These are phyloP conservation scores for Sporisorium graminicola DNA, from an alignment of 1,284 basidiomycete genomes.

Conservation along the genomic window DNA sequence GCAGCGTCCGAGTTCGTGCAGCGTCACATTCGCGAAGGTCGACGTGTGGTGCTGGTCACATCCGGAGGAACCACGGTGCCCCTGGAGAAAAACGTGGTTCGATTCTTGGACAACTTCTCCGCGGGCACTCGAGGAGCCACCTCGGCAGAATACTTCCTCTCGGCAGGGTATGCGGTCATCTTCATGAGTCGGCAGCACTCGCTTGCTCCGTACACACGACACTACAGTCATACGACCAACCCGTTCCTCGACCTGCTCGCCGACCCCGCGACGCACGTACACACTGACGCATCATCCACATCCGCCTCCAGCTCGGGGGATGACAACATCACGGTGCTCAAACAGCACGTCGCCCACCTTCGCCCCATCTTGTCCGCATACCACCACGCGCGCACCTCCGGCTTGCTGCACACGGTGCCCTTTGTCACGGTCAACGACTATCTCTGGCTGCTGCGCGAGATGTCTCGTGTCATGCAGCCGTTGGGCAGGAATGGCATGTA, in stretches of 20 bases:
- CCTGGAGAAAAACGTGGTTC: conserved; percentile 74
- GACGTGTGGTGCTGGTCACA: conserved; percentile 90
- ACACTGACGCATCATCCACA: conserved; percentile 19
- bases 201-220: conserved; percentile 93
- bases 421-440: conserved; percentile 98
- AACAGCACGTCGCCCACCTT: conserved; percentile 77
- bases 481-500: conserved; percentile 85
- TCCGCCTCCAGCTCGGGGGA: conserved; percentile 28
- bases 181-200: conserved; percentile 98
- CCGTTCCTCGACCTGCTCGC: conserved; percentile 97
- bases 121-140: conserved; percentile 97
- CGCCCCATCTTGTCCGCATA: conserved; percentile 83
- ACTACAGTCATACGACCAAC: conserved; percentile 97
- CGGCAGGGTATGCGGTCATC: conserved; percentile 92
- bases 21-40: conserved; percentile 76
- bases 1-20: conserved; percentile 75
- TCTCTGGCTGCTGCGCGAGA: conserved; percentile 87
- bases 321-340: conserved; percentile 76
- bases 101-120: conserved; percentile 98
- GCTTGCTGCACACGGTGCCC: conserved; percentile 83
- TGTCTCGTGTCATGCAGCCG: conserved; percentile 76
- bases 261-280: conserved; percentile 70
- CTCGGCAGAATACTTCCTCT: conserved; percentile 96
- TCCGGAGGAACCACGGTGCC: conserved; percentile 69
- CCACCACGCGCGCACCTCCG: conserved; percentile 81